Evolutionary conservation across 1,139 yeast genomes (phyloP).

Genomic region (Geotrichum candidum): DNA sequence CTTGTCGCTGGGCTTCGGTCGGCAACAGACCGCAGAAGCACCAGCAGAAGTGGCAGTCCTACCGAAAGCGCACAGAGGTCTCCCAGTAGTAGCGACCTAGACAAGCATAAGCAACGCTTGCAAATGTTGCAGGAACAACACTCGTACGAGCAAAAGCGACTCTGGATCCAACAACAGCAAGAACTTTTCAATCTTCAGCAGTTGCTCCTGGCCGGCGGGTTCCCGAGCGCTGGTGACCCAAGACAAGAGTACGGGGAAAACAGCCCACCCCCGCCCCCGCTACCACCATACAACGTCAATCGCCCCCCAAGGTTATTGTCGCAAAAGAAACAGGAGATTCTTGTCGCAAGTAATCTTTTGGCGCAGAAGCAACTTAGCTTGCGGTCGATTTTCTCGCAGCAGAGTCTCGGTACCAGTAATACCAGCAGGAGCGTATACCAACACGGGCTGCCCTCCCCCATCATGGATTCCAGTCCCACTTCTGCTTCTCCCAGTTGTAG

Average conservation of each 20-base stretch:
- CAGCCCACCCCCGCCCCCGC: slow-evolving; percentile 22
- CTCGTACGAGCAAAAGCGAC: slow-evolving; percentile 3
- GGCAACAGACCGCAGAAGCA: slow-evolving; percentile 30
- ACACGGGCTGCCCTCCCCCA: slow-evolving; percentile 5
- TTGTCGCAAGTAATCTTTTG: slow-evolving; percentile 29
- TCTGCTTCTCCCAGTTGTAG: slow-evolving; percentile 7
- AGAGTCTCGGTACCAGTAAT: slow-evolving; percentile 4
- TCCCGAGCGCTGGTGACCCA: neutral
- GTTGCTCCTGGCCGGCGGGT: slow-evolving; percentile 23
- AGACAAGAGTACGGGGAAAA: neutral
- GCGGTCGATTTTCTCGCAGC: slow-evolving; percentile 31
- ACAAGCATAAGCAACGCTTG: slow-evolving; percentile 22
- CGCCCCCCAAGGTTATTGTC: slow-evolving; percentile 21
- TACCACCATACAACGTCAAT: slow-evolving; percentile 21
- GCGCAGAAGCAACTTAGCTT: slow-evolving; percentile 34
- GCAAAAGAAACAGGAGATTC: slow-evolving; percentile 37
- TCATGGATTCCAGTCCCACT: neutral
- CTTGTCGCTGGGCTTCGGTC: slow-evolving; percentile 31
- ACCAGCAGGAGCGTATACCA: slow-evolving; percentile 12
- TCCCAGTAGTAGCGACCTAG: neutral
- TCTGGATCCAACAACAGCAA: slow-evolving; percentile 1
- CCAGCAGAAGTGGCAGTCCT: neutral
- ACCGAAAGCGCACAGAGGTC: neutral
- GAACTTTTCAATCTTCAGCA: slow-evolving; percentile 5
- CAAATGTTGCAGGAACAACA: slow-evolving; percentile 2